Conservation (phyloP, 225 moss, liverwort and hornwort genomes). For the Rhytidiadelphus loreus region DNA sequence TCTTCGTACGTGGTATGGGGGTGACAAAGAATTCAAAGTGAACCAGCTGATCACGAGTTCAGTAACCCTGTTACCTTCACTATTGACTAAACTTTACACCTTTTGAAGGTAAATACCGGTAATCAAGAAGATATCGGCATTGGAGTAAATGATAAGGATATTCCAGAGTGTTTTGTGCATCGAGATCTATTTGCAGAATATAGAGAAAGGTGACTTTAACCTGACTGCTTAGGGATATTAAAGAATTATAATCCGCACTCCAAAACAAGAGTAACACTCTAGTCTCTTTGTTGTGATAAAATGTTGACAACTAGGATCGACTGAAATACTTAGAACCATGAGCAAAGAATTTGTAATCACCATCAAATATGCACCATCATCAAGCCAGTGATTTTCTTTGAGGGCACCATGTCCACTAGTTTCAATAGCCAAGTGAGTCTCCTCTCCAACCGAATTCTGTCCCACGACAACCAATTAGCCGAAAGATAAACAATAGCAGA, state of each 20-base stretch:
- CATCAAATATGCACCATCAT: constrained; percentile 98
- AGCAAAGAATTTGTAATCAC: constrained; percentile 18
- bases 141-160: not conserved
- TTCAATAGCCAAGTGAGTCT: constrained; percentile 86
- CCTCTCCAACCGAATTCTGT: constrained; percentile 70
- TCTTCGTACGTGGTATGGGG: not conserved
- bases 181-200: not conserved
- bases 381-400: constrained; percentile 93
- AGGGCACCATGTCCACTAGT: constrained; percentile 98
- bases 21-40: not conserved
- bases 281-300: not conserved
- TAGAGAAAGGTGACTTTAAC: not conserved
- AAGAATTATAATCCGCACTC: not conserved
- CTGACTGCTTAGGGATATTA: not conserved
- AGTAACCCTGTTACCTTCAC: not conserved
- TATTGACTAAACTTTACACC: not conserved
- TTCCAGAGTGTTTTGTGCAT: not conserved
- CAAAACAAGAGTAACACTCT: not conserved
- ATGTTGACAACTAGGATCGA: not conserved
- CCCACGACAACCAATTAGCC: not conserved
- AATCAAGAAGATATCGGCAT: not conserved
- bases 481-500: not conserved
- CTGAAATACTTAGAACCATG: not conserved
- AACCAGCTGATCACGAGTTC: not conserved
- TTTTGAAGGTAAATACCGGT: not conserved